Evolutionary conservation across 2,329 filamentous ascomycete species (phyloP), one percentile per base, ranked within the genome.

Genomic region (Talaromyces marneffei): DNA sequence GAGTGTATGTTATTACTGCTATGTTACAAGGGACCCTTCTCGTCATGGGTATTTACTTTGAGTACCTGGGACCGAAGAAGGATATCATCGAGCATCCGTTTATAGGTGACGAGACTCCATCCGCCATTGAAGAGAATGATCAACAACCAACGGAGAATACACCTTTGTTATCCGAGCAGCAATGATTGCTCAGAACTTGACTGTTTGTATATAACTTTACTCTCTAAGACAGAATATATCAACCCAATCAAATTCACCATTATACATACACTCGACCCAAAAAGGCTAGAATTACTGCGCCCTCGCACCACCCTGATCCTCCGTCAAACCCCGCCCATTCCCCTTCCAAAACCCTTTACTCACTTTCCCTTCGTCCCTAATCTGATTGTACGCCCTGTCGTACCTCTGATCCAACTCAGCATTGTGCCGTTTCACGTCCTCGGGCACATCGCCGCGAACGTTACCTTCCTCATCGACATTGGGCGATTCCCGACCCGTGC

Each of bases 1-100:
- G 91, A 9, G 87, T 97, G 14, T 95, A 93, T 71, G 81, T 96
- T 48, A 81, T 97, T 57, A 96, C 92, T 0, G 94, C 93, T 1
- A 77, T 82, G 61, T 83, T 97, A 79, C 94, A 99, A 74, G 93
- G 92, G 18, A 83, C 85, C 9, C 77, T 99, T 60, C 80, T 99
- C 44, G 79, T 74, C 25, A 89, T 99, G 88, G 91, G 87, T 23
- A 83, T 96, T 63, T 86, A 85, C 67, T 97, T 92, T 71, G 77
- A 78, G 62, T 77, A 76, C 64, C 66, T 77, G 35, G 71, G 71
- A 2, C 73, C 75, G 1, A 67, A 73, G 82, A 92, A 74, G 59
- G 70, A 71, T 60, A 33, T 62, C 39, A 60, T 60, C 50, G 25
- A 57, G 3, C 46, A 27, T 10, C 42, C 57, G 23, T 60, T 63